Evolutionary conservation across 108 stramenopile genomes (phyloP), one percentile per base, ranked within the genome.

Genomic region (Pseudonitzschia multistriata): DNA sequence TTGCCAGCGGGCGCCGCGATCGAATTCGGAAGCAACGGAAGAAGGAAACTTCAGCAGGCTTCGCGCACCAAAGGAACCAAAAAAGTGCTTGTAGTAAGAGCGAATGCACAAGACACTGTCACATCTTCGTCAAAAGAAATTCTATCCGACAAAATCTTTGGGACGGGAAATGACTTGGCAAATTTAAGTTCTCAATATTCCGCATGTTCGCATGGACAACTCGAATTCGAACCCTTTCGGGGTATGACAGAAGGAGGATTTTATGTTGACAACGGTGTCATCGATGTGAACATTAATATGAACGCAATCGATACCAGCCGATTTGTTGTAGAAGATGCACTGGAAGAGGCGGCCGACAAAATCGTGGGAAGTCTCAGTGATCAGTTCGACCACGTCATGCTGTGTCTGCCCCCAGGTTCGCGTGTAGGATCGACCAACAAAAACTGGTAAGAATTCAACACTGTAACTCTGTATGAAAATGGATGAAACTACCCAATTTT

Each of bases 351-450:
- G 1, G 39, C 54, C 39, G 60, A 60, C 17, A 19, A 17, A 19
- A 5, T 49, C 7, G 35, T 62, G 47, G 70, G 70, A 61, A 22
- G 49, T 33, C 70, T 71, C 21, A 14, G 33, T 37, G 39, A 31
- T 21, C 70, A 71, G 31, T 71, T 71, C 47, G 67, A 84, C 53
- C 86, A 85, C 65, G 82, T 88, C 37, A 83, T 85, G 80, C 69
- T 78, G 48, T 88, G 87, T 42, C 49, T 88, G 19, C 86, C 86
- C 0, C 67, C 79, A 5, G 81, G 71, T 4, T 71, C 79, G 21
- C 63, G 70, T 67, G 40, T 60, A 47, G 79, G 84, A 22, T 28
- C 57, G 15, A 13, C 19, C 0, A 30, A 59, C n/a, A 25, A 75
- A 53, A 77, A 59, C n/a, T 59, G 57, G 57, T 59, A 59, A 59